Conservation (phyloP, 2,329 filamentous ascomycete genomes). For the Cytospora mali region DNA sequence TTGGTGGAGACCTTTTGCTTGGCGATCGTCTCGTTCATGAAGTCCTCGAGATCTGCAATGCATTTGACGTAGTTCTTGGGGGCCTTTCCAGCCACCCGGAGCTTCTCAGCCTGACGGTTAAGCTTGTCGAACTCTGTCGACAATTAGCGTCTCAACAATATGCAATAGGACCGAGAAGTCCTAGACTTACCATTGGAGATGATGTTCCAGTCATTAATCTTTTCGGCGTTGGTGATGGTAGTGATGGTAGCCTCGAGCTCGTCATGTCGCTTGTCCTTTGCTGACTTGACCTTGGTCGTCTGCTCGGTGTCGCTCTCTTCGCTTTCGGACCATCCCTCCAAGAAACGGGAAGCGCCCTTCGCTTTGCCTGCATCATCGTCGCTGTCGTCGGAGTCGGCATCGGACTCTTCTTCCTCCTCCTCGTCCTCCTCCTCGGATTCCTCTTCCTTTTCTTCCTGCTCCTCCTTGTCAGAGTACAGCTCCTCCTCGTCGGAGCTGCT, state of each 20-base stretch:
- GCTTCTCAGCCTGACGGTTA: constrained; percentile 81
- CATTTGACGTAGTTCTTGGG: constrained; percentile 94
- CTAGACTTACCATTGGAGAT: constrained; percentile 79
- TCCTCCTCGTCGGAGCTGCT: constrained; percentile 96
- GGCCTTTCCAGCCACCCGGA: constrained; percentile 73
- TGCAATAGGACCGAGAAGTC: neutral
- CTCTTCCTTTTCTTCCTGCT: constrained; percentile 57
- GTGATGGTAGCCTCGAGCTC: constrained; percentile 89
- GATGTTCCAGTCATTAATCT: constrained; percentile 96
- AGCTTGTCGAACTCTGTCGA: constrained; percentile 86
- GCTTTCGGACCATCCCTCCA: constrained; percentile 71
- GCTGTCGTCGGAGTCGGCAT: constrained; percentile 46
- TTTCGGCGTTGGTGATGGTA: constrained; percentile 93
- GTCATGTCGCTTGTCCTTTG: constrained; percentile 95
- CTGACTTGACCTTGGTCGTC: constrained; percentile 88
- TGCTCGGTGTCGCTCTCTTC: constrained; percentile 87
- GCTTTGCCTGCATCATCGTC: constrained; percentile 68
- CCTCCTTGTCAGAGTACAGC: constrained; percentile 81
- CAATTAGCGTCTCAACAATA: constrained; percentile 26
- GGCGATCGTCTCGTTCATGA: constrained; percentile 88
- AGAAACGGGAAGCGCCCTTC: constrained; percentile 79
- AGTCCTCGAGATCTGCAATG: constrained; percentile 90
- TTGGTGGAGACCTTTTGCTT: constrained; percentile 96
- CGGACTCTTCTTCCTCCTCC: constrained; percentile 56
- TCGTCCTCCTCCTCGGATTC: constrained; percentile 57